Percentiles rank a stretch among this genome's conserved stretches.
These are phyloP conservation scores for Pholiota adiposa DNA, from an alignment of 1,284 basidiomycete genomes.

Conservation along the genomic window DNA sequence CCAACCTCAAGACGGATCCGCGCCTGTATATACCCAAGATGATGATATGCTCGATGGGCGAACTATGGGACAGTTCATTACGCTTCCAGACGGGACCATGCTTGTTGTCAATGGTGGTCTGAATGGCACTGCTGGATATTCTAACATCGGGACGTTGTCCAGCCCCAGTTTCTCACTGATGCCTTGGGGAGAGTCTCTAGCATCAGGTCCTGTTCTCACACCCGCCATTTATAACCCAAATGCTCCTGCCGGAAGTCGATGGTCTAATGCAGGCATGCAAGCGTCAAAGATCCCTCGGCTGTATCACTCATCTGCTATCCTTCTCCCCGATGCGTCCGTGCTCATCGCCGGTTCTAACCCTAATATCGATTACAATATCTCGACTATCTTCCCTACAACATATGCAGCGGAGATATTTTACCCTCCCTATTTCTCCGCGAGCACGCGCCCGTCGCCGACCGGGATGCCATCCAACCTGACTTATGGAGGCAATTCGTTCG, in stretches of 20 bases:
- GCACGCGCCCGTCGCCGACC: constrained; percentile 69
- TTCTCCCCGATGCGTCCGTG: constrained; percentile 87
- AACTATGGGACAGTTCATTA: constrained; percentile 71
- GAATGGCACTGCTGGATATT: constrained; percentile 80
- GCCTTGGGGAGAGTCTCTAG: constrained; percentile 67
- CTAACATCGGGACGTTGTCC: constrained; percentile 29
- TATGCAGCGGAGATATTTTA: constrained; percentile 90
- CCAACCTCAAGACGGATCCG: constrained; percentile 69
- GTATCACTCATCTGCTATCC: constrained; percentile 87
- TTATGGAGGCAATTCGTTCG: constrained; percentile 85
- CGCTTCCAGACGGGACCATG: constrained; percentile 62
- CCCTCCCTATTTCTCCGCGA: constrained; percentile 79
- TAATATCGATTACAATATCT: constrained; percentile 80
- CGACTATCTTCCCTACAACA: constrained; percentile 78
- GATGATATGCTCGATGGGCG: constrained; percentile 80
- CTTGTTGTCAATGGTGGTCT: constrained; percentile 79
- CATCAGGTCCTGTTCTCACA: constrained; percentile 65
- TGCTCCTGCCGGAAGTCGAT: constrained; percentile 65
- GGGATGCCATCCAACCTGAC: constrained; percentile 74
- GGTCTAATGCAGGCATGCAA: constrained; percentile 68
- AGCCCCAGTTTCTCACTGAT: constrained; percentile 43
- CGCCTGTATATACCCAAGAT: constrained; percentile 60
- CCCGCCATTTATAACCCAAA: constrained; percentile 81
- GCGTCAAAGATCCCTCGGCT: constrained; percentile 72
- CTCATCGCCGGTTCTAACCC: constrained; percentile 92